A percentile compares a stretch with the other conserved stretches of the same genome.
Evolutionary conservation across 1,284 basidiomycete species (phyloP).

Genomic region (Cystobasidium pallidum): DNA sequence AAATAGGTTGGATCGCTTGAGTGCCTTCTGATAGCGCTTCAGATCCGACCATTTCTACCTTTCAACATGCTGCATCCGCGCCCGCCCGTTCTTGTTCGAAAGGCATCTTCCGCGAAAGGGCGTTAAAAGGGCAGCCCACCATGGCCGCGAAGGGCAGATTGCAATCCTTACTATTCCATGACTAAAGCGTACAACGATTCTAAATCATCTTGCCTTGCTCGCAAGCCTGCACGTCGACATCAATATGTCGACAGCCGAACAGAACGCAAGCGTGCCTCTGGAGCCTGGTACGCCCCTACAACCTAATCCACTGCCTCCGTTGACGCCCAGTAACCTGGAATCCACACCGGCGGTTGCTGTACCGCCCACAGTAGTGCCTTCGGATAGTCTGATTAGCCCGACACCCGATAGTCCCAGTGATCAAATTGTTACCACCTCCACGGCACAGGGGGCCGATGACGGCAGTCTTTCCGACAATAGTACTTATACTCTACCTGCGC

Average conservation of each 20-base stretch:
- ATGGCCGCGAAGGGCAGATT: background rate
- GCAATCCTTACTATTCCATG: background rate
- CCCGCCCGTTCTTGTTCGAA: background rate
- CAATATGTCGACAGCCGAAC: background rate
- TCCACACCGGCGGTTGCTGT: background rate
- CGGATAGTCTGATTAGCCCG: background rate
- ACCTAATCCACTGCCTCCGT: background rate
- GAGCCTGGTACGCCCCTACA: background rate
- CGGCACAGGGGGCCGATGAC: background rate
- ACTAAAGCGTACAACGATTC: background rate
- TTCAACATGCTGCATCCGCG: constrained; percentile 5
- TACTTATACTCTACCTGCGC: background rate
- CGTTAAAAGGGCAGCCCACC: background rate
- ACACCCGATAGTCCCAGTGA: background rate
- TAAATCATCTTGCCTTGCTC: background rate
- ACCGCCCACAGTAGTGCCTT: background rate
- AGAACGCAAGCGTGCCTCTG: background rate
- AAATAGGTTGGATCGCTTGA: background rate
- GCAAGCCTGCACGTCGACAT: background rate
- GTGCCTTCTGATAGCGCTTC: constrained; percentile 2
- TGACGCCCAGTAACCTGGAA: background rate
- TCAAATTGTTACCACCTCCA: background rate
- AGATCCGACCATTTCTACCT: constrained; percentile 4
- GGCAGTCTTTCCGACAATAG: background rate
- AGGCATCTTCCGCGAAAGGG: background rate